Percentiles rank a stretch among this genome's conserved stretches.
These are phyloP conservation scores for Fusarium poae DNA, from an alignment of 2,329 filamentous ascomycete genomes.

Conservation along the genomic window DNA sequence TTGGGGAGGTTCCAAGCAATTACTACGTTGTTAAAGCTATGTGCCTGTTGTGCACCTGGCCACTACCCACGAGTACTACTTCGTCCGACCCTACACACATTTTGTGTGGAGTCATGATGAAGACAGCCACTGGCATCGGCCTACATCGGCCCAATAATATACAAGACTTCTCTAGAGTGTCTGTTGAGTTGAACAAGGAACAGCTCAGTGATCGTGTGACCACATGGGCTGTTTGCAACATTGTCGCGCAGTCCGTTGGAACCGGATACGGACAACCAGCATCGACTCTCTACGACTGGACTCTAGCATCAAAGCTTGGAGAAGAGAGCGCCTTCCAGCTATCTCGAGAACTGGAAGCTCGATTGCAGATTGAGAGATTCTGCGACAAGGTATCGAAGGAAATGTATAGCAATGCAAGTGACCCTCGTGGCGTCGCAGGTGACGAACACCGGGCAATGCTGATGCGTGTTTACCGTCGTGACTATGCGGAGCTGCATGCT, in stretches of 20 bases:
- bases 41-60: slow-evolving; percentile 85
- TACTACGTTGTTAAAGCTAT: slow-evolving; percentile 86
- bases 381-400: slow-evolving; percentile 83
- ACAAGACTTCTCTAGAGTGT: slow-evolving; percentile 84
- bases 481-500: slow-evolving; percentile 73
- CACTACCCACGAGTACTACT: slow-evolving; percentile 83
- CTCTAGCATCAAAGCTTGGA: slow-evolving; percentile 70
- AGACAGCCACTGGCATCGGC: slow-evolving; percentile 85
- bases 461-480: slow-evolving; percentile 74
- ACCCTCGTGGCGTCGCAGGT: slow-evolving; percentile 76
- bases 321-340: slow-evolving; percentile 71
- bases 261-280: slow-evolving; percentile 87
- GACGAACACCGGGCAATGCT: slow-evolving; percentile 76
- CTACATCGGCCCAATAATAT: slow-evolving; percentile 84
- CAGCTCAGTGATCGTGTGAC: slow-evolving; percentile 82
- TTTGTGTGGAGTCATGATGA: slow-evolving; percentile 86
- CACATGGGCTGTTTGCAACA: slow-evolving; percentile 88
- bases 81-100: slow-evolving; percentile 86
- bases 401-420: slow-evolving; percentile 82
- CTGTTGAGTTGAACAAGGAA: slow-evolving; percentile 80
- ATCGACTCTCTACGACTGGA: slow-evolving; percentile 82
- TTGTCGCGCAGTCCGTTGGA: slow-evolving; percentile 84
- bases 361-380: slow-evolving; percentile 79
- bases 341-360: slow-evolving; percentile 72
- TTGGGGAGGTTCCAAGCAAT: slow-evolving; percentile 81